A percentile compares a stretch with the other conserved stretches of the same genome.
These are phyloP conservation scores for Mycena venus DNA, from an alignment of 768 basidiomycete genomes.

Conservation along the genomic window DNA sequence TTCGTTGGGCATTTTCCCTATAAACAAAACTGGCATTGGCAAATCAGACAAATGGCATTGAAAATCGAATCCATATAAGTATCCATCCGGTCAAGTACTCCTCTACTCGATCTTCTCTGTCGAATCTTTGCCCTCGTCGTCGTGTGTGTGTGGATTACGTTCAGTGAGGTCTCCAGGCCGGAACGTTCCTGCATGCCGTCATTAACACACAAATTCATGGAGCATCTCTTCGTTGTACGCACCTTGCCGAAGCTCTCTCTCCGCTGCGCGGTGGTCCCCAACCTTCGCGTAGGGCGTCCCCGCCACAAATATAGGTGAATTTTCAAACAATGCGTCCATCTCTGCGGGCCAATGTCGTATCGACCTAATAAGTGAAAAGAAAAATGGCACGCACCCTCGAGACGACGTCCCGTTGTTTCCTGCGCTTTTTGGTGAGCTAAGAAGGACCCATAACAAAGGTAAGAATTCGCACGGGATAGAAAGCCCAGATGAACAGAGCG, in stretches of 20 bases:
- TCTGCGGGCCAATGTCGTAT: slow-evolving; percentile 38
- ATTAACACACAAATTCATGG: neutral
- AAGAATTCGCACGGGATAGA: slow-evolving; percentile 51
- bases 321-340: slow-evolving; percentile 58
- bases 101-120: slow-evolving; percentile 32
- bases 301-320: slow-evolving; percentile 54
- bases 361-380: neutral
- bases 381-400: slow-evolving; percentile 48
- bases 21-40: neutral
- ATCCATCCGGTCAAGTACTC: neutral
- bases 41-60: neutral
- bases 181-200: slow-evolving; percentile 40
- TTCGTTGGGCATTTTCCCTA: neutral
- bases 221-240: neutral
- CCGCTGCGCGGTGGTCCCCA: slow-evolving; percentile 50
- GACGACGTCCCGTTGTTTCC: slow-evolving; percentile 59
- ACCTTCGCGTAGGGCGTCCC: slow-evolving; percentile 51
- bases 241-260: slow-evolving; percentile 56
- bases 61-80: neutral
- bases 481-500: slow-evolving; percentile 58
- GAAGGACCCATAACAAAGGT: neutral
- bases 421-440: slow-evolving; percentile 23
- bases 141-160: slow-evolving; percentile 22
- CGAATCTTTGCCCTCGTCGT: slow-evolving; percentile 29
- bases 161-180: slow-evolving; percentile 46